Evolutionary conservation across 768 basidiomycete genomes (phyloP).

Genomic region (Macrolepiota albuminosa): DNA sequence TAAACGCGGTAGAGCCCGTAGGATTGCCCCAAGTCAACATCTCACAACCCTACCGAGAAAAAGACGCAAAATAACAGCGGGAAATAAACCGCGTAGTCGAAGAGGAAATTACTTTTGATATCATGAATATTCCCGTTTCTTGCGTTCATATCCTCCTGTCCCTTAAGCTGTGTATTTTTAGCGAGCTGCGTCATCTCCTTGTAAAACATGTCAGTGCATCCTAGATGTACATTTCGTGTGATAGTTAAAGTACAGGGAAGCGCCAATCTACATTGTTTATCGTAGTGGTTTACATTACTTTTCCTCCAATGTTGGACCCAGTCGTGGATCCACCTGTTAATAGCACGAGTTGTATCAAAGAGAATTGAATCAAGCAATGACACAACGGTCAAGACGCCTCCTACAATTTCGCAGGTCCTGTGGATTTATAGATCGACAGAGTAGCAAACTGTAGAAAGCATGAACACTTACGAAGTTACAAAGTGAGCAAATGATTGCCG

Average conservation of each 20-base stretch:
- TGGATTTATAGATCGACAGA: background rate
- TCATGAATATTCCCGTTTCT: background rate
- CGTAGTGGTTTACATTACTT: constrained; percentile 35
- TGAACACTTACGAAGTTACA: too few relatives aligned
- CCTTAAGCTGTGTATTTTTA: too few relatives aligned
- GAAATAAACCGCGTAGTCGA: constrained; percentile 8
- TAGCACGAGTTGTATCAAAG: constrained; percentile 71
- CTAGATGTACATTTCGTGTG: too few relatives aligned
- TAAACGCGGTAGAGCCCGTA: constrained; percentile 15
- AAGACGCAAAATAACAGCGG: constrained; percentile 26
- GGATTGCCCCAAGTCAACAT: constrained; percentile 9
- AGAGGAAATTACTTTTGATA: constrained; percentile 4
- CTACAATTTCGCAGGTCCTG: constrained; percentile 96
- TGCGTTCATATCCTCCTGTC: background rate
- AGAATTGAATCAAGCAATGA: constrained; percentile 40
- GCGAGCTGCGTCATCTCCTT: too few relatives aligned
- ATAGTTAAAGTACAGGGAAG: too few relatives aligned
- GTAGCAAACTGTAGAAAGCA: background rate
- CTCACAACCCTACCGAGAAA: constrained; percentile 24
- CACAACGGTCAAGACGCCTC: constrained; percentile 21
- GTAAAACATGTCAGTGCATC: too few relatives aligned
- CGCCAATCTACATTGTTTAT: too few relatives aligned
- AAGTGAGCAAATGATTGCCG: too few relatives aligned
- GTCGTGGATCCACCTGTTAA: constrained; percentile 49
- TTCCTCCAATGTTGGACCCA: constrained; percentile 28